Conservation (phyloP, 2,329 filamentous ascomycete genomes). For the Curvularia sp. region DNA sequence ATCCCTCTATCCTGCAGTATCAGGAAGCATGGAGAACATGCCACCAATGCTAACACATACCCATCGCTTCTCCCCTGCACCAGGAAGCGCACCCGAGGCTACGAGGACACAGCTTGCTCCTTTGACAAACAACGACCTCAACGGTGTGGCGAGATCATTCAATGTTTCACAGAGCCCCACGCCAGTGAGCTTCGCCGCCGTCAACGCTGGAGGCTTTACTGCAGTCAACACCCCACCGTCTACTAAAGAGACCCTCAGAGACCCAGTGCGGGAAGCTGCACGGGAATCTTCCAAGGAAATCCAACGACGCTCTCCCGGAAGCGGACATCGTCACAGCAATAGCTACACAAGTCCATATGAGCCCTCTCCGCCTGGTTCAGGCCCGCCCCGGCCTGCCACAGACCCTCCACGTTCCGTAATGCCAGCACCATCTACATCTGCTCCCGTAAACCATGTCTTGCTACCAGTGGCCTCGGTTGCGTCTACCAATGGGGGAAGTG, state of each 20-base stretch:
- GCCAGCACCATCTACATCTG: slow-evolving; percentile 16
- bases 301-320: slow-evolving; percentile 20
- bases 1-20: slow-evolving; percentile 29
- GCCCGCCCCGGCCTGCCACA: slow-evolving; percentile 19
- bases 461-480: slow-evolving; percentile 24
- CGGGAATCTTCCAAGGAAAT: slow-evolving; percentile 21
- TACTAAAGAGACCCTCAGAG: slow-evolving; percentile 19
- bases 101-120: slow-evolving; percentile 37
- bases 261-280: slow-evolving; percentile 23
- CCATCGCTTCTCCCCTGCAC: slow-evolving; percentile 29
- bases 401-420: slow-evolving; percentile 26
- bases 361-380: slow-evolving; percentile 26
- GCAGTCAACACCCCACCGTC: slow-evolving; percentile 33
- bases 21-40: slow-evolving; percentile 36
- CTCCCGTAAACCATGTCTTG: slow-evolving; percentile 15
- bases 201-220: slow-evolving; percentile 35
- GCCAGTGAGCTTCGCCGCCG: slow-evolving; percentile 33
- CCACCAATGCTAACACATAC: slow-evolving; percentile 33
- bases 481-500: slow-evolving; percentile 26
- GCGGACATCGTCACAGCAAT: slow-evolving; percentile 24
- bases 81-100: slow-evolving; percentile 28
- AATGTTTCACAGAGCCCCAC: slow-evolving; percentile 18
- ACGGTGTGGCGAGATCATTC: slow-evolving; percentile 31
- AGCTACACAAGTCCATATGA: slow-evolving; percentile 44
- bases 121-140: slow-evolving; percentile 41